A percentile compares a stretch with the other conserved stretches of the same genome.
Evolutionary conservation across 2,329 filamentous ascomycete species (phyloP).

Genomic region (Aspergillus intermedius): DNA sequence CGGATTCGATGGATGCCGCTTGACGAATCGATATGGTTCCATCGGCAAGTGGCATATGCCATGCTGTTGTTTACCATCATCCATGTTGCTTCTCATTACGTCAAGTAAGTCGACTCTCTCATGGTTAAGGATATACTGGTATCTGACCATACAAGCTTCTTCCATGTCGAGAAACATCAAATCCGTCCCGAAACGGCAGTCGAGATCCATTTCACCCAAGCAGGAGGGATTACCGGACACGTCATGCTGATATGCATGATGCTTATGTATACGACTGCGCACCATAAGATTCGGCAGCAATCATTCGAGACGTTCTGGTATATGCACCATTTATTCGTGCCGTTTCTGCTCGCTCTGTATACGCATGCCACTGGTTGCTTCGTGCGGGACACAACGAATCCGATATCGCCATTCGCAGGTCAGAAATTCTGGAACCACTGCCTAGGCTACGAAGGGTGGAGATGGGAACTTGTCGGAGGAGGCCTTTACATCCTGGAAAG

Average conservation of each 20-base stretch:
- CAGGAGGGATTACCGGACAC: conserved; percentile 90
- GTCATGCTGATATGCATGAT: conserved; percentile 99
- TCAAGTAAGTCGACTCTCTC: conserved; percentile 63
- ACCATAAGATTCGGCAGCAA: conserved; percentile 88
- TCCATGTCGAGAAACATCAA: conserved; percentile 82
- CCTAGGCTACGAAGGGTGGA: conserved; percentile 91
- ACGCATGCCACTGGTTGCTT: conserved; percentile 96
- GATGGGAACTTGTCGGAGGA: conserved; percentile 87
- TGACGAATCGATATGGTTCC: conserved; percentile 97
- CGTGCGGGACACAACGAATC: conserved; percentile 69
- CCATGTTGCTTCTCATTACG: conserved; percentile 78
- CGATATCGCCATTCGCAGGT: conserved; percentile 78
- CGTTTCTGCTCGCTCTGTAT: conserved; percentile 87
- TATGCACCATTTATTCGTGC: conserved; percentile 96
- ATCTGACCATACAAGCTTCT: conserved; percentile 61
- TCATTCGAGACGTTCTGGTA: conserved; percentile 99
- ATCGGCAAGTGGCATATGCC: conserved; percentile 86
- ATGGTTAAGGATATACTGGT: background rate
- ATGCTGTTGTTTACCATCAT: conserved; percentile 74
- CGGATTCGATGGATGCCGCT: conserved; percentile 83
- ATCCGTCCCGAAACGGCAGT: conserved; percentile 73
- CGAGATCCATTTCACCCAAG: conserved; percentile 83
- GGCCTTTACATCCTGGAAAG: conserved; percentile 81
- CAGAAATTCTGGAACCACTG: conserved; percentile 83
- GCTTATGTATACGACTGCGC: conserved; percentile 93